These are phyloP conservation scores for Leccinum angustisporum DNA, from an alignment of 1,284 basidiomycete species.

Conservation along the genomic window DNA sequence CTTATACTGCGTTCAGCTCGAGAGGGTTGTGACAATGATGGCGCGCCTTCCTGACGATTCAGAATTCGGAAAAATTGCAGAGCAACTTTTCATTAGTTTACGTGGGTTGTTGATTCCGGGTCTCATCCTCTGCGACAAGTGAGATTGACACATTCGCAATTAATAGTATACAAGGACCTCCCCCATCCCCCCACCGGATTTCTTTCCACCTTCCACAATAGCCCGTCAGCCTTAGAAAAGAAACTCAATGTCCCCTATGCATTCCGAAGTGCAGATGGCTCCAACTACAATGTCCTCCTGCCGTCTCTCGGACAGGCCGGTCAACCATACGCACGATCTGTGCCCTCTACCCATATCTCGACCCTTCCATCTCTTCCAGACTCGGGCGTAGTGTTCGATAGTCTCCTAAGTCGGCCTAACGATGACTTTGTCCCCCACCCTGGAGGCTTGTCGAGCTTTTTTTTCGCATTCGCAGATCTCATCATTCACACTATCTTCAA, in stretches of 20 bases:
- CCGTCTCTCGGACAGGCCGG: constrained; percentile 63
- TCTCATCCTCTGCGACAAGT: not conserved
- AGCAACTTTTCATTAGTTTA: constrained; percentile 48
- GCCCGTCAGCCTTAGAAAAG: not conserved
- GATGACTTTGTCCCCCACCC: constrained; percentile 54
- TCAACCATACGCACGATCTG: constrained; percentile 71
- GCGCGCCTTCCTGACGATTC: constrained; percentile 43
- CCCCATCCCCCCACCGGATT: constrained; percentile 64
- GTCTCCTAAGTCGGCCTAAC: constrained; percentile 53
- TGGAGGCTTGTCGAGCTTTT: constrained; percentile 62
- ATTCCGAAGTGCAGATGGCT: constrained; percentile 56
- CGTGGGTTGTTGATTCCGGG: constrained; percentile 37
- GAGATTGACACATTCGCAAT: not conserved
- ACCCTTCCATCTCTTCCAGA: constrained; percentile 59
- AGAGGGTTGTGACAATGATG: constrained; percentile 55
- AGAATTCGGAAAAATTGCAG: constrained; percentile 38
- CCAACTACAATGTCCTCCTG: constrained; percentile 54
- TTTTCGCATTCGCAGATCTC: constrained; percentile 78
- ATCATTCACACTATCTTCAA: constrained; percentile 76
- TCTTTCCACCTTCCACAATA: constrained; percentile 33
- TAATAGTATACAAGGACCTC: constrained; percentile 55
- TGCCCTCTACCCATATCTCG: constrained; percentile 51
- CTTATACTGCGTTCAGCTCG: constrained; percentile 42
- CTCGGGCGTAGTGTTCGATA: constrained; percentile 69
- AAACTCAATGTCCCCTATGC: constrained; percentile 40